Base-by-base conservation (phyloP, 352 stramenopile genomes). In the Globisporangium radiosum region DNA sequence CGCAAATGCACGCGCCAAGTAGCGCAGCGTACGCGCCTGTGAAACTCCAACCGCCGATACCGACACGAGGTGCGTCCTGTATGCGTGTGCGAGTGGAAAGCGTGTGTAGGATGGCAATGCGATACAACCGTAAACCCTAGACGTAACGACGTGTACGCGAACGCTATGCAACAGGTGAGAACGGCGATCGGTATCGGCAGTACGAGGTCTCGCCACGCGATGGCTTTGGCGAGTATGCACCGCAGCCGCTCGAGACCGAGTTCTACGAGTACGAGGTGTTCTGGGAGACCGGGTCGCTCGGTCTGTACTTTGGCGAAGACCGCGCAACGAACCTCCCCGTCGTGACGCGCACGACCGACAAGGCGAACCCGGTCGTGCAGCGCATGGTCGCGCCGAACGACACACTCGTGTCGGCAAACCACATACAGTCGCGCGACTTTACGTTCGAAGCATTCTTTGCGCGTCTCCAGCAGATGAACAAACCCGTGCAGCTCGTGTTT, bases 291-390 rank as follows among this genome's bases (percentile, higher is more conserved):
- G 85, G 85, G 0, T 85, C 81, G 6, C 56, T 95, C 6, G 85
- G 85, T n/a, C 43, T 95, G 33, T 92, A 92, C 59, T 95, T 95
- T 64, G 85, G 79, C 0, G 85, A 95, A 57, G 75, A 95, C 45
- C 73, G 75, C 11, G 45, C 66, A 4, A 89, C 81, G 0, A 85
- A 77, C 11, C 70, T 88, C 13, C 85, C 85, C 0, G 78, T 95
- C n/a, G 78, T 95, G 40, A 95, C 83, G 38, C 71, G 85, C 13
- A 84, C 80, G 1, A 88, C 81, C 47, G 61, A 79, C 1, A 85
- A 71, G 15, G 79, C 84, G 13, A 91, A 88, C 52, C 71, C 78
- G 13, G 69, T 87, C 9, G 80, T 95, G 39, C 73, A 86, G 51
- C 72, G 71, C 11, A 84, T 82, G 57, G 85, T 95, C 13, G 71